Conservation (phyloP, 179 eudicot genomes). For the Amaranthus tricolor region DNA sequence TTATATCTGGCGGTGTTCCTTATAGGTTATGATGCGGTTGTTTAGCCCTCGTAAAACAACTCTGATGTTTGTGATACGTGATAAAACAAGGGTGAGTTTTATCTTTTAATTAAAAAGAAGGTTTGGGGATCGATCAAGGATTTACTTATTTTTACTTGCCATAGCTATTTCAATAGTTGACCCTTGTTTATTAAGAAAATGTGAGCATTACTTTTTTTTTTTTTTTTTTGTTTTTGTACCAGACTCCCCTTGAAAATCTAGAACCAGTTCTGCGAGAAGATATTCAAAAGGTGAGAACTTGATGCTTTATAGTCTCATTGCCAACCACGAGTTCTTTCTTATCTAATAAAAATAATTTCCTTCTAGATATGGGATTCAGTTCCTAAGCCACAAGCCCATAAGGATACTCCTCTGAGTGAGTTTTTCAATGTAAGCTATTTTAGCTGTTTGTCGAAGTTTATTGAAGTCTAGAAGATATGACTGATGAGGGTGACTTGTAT, state of each 20-base stretch:
- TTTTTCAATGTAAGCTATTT: slow-evolving; percentile 83
- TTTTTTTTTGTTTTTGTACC: slow-evolving; percentile 28
- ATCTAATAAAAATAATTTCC: slow-evolving; percentile 9
- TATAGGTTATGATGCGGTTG: slow-evolving; percentile 97
- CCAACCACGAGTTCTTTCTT: neutral
- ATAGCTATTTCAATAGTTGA: neutral
- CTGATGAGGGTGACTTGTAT: slow-evolving; percentile 11
- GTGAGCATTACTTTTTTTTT: slow-evolving; percentile 12
- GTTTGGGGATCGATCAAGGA: neutral
- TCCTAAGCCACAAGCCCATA: slow-evolving; percentile 93
- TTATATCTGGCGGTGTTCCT: neutral
- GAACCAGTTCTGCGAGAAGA: slow-evolving; percentile 97
- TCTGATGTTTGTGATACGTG: slow-evolving; percentile 97
- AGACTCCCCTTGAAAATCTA: slow-evolving; percentile 94
- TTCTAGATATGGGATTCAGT: slow-evolving; percentile 93
- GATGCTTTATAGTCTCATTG: neutral
- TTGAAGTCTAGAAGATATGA: neutral
- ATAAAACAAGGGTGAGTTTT: slow-evolving; percentile 81
- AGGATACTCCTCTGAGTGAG: slow-evolving; percentile 84
- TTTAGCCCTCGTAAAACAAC: slow-evolving; percentile 99
- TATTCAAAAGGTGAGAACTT: slow-evolving; percentile 73
- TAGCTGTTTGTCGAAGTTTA: neutral
- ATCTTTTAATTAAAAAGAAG: neutral
- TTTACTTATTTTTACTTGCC: neutral
- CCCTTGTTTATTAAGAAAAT: neutral